Percentiles rank a stretch among this genome's conserved stretches.
Evolutionary conservation across 2,329 filamentous ascomycete species (phyloP).

Genomic region (Fusarium camptoceras): DNA sequence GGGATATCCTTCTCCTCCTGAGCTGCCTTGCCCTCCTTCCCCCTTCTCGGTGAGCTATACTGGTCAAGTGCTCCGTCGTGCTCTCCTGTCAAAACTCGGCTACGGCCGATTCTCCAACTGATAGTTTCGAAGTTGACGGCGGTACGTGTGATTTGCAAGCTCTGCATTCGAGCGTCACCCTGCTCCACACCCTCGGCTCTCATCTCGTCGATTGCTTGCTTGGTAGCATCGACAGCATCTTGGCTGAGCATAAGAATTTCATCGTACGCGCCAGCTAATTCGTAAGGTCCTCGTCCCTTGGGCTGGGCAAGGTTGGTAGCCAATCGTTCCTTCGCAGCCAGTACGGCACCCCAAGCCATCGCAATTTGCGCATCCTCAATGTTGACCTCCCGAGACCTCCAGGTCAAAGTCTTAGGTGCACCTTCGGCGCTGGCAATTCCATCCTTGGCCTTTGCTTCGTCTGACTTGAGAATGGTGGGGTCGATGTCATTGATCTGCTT

Average conservation of each 20-base stretch:
- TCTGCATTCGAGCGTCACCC: slow-evolving; percentile 88
- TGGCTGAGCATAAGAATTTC: slow-evolving; percentile 90
- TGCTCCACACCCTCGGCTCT: slow-evolving; percentile 84
- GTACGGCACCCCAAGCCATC: slow-evolving; percentile 79
- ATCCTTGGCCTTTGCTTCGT: slow-evolving; percentile 59
- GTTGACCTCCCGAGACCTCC: slow-evolving; percentile 86
- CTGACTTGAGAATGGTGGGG: slow-evolving; percentile 72
- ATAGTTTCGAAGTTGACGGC: slow-evolving; percentile 95
- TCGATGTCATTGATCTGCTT: slow-evolving; percentile 78
- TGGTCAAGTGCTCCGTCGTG: slow-evolving; percentile 78
- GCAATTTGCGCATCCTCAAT: slow-evolving; percentile 95
- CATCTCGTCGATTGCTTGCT: slow-evolving; percentile 92
- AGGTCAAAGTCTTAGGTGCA: slow-evolving; percentile 80
- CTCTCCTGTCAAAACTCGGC: slow-evolving; percentile 86
- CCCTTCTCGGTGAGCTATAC: slow-evolving; percentile 63
- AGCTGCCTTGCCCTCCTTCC: slow-evolving; percentile 54
- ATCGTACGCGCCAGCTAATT: slow-evolving; percentile 89
- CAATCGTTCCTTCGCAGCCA: slow-evolving; percentile 63
- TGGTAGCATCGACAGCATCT: slow-evolving; percentile 93
- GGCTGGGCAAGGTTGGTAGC: slow-evolving; percentile 60
- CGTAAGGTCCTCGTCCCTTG: slow-evolving; percentile 63
- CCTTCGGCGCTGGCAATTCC: slow-evolving; percentile 63
- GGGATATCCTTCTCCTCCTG: slow-evolving; percentile 69
- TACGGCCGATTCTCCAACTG: slow-evolving; percentile 93
- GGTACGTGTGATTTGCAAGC: slow-evolving; percentile 90